phyloP scores from a whole-genome alignment of 306 rosid genomes.

The Dryas drummondii region DNA sequence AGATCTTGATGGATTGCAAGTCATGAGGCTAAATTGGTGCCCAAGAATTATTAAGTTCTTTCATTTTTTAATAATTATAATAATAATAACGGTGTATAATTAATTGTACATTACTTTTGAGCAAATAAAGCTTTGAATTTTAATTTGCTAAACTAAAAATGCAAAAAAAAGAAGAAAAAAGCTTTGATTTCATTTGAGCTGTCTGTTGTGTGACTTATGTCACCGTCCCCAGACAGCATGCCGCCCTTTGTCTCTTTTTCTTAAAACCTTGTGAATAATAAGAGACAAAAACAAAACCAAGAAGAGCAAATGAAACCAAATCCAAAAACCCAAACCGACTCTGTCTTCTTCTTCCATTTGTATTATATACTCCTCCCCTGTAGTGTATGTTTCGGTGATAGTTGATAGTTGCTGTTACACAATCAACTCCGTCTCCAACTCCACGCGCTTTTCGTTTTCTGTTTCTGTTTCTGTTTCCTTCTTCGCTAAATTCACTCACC shows the following conservation, averaged over 20 bases:
- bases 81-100: neutral
- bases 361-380: neutral
- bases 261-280: neutral
- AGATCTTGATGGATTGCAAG: neutral
- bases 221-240: neutral
- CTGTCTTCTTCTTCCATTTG: neutral
- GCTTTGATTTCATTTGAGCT: neutral
- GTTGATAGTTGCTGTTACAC: neutral
- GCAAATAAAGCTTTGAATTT: too few relatives aligned
- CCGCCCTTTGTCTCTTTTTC: neutral
- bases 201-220: neutral
- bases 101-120: neutral
- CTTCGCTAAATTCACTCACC: neutral
- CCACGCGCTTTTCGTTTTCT: neutral
- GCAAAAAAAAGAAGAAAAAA: neutral
- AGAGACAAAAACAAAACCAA: neutral
- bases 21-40: neutral
- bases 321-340: neutral
- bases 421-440: neutral
- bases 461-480: neutral
- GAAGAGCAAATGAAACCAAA: neutral
- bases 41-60: neutral
- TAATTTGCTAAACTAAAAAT: too few relatives aligned
- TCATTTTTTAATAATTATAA: neutral
- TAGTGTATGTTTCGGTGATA: neutral